Percentiles rank a stretch among this genome's conserved stretches.
Conservation (phyloP, 2,329 filamentous ascomycete species). For the Emericellopsis cladophorae region DNA sequence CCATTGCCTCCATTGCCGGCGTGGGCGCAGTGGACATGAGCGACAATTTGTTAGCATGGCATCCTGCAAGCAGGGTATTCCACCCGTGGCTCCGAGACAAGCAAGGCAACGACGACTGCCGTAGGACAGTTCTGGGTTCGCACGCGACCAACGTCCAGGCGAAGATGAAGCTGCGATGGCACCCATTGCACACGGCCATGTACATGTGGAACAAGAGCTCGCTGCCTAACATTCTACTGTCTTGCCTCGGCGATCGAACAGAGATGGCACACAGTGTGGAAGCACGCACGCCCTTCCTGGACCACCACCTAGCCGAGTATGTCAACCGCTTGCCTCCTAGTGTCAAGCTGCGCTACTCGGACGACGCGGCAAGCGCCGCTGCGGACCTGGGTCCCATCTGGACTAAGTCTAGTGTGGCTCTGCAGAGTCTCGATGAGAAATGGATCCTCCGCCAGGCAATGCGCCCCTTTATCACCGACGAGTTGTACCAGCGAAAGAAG, state of each 20-base stretch:
- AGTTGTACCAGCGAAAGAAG: constrained; percentile 36
- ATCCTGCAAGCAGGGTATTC: no score
- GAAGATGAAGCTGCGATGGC: constrained; percentile 14
- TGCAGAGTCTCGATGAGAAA: constrained; percentile 26
- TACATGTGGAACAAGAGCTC: constrained; percentile 12
- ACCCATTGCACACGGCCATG: constrained; percentile 12
- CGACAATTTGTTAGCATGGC: no score
- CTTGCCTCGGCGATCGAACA: constrained; percentile 17
- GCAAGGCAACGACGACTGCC: neutral
- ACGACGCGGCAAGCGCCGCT: neutral
- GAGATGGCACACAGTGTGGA: constrained; percentile 24
- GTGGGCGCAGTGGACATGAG: no score
- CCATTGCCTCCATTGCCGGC: no score
- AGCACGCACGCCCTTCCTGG: constrained; percentile 20
- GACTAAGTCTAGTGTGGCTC: constrained; percentile 5
- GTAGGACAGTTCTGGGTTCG: neutral
- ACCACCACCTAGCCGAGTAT: constrained; percentile 17
- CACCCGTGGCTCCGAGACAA: no score
- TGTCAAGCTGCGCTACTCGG: constrained; percentile 9
- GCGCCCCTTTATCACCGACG: constrained; percentile 35
- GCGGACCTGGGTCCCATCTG: neutral
- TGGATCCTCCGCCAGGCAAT: constrained; percentile 36
- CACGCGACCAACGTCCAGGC: constrained; percentile 5
- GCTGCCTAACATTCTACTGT: constrained; percentile 14
- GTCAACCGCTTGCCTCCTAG: constrained; percentile 16